These are phyloP conservation scores for Polyplosphaeria fusca DNA, from an alignment of 495 filamentous ascomycete genomes.

Conservation along the genomic window DNA sequence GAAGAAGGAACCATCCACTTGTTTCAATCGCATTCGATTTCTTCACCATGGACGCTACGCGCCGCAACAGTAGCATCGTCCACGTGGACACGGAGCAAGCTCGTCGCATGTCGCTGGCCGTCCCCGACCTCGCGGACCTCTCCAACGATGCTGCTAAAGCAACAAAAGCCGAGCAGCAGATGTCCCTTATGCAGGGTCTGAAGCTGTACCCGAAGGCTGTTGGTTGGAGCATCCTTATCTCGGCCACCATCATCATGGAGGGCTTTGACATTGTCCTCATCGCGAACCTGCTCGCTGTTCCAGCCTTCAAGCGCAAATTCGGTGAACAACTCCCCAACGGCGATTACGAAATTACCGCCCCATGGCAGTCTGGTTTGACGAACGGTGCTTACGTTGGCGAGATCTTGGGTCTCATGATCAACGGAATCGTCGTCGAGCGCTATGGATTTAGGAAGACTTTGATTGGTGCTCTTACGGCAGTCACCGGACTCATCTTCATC, in stretches of 20 bases:
- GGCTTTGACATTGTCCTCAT: conserved; percentile 61
- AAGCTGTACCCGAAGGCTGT: conserved; percentile 57
- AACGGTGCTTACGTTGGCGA: conserved; percentile 66
- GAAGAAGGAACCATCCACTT: too few species aligned
- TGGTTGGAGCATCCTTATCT: conserved; percentile 59
- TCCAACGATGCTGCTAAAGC: conserved; percentile 22
- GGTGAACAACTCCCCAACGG: conserved; percentile 55
- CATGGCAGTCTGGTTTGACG: conserved; percentile 75
- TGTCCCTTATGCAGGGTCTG: conserved; percentile 34
- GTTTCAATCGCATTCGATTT: not conserved
- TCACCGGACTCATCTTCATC: conserved; percentile 69
- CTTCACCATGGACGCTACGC: conserved; percentile 8
- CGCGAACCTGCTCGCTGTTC: conserved; percentile 45
- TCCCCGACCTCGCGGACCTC: conserved; percentile 9
- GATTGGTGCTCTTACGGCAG: conserved; percentile 61
- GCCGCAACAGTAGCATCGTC: conserved; percentile 18
- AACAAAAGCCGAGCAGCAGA: conserved; percentile 19
- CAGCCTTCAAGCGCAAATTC: conserved; percentile 65
- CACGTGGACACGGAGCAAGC: conserved; percentile 12
- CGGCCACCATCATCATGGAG: conserved; percentile 63
- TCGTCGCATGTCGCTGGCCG: conserved; percentile 13
- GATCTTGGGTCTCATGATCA: conserved; percentile 72
- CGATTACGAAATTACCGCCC: conserved; percentile 64
- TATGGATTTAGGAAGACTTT: conserved; percentile 74
- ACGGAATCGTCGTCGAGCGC: conserved; percentile 70